Evolutionary conservation across 768 basidiomycete genomes (phyloP).

Genomic region (Suillus hirtellus): DNA sequence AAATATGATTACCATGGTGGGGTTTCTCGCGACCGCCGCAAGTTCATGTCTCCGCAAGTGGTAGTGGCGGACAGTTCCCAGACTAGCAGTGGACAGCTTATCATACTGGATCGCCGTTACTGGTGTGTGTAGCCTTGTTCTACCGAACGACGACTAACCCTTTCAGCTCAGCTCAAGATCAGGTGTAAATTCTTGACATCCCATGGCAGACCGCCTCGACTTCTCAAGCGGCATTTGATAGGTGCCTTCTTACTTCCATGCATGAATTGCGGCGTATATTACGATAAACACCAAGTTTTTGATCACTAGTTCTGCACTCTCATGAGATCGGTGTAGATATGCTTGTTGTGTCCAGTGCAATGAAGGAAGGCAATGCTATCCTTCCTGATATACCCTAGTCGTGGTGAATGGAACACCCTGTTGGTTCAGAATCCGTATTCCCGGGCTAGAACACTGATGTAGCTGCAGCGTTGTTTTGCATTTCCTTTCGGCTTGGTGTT

Average conservation of each 20-base stretch:
- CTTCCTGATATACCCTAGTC: background rate
- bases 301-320: background rate
- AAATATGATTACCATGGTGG: background rate
- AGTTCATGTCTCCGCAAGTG: background rate
- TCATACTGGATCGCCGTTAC: background rate
- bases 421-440: background rate
- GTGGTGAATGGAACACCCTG: background rate
- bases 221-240: background rate
- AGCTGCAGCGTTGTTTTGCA: no score
- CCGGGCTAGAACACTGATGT: background rate
- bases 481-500: background rate
- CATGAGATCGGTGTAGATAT: background rate
- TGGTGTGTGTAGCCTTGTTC: background rate
- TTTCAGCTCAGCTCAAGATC: background rate
- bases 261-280: background rate
- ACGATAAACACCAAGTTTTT: background rate
- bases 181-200: background rate
- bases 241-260: background rate
- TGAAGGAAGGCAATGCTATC: background rate
- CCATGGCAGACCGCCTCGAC: background rate
- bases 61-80: background rate
- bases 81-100: background rate
- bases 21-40: background rate
- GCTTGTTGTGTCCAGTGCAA: no score
- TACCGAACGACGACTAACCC: background rate